These are phyloP conservation scores for Corynespora cassiicola DNA, from an alignment of 2,329 filamentous ascomycete genomes.

Conservation along the genomic window DNA sequence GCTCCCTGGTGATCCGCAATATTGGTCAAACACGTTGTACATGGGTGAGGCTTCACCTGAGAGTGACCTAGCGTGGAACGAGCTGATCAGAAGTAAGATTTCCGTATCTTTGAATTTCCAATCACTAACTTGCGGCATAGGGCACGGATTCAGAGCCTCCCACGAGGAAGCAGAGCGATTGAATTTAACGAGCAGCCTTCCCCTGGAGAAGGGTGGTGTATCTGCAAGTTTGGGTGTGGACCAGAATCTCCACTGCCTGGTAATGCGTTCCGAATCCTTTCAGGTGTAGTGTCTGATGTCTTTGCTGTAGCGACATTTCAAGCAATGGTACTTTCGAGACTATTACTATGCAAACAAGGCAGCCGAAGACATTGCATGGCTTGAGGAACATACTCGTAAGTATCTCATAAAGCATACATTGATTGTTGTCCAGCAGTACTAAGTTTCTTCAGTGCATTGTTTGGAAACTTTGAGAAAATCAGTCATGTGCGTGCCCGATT, in stretches of 20 bases:
- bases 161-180: slow-evolving; percentile 3
- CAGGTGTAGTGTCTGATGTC: not conserved
- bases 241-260: slow-evolving; percentile 5
- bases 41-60: slow-evolving; percentile 2
- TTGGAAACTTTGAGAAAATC: slow-evolving; percentile 5
- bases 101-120: not conserved
- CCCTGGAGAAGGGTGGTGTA: slow-evolving; percentile 1
- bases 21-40: slow-evolving; percentile 3
- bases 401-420: not conserved
- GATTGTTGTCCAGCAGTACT: not conserved
- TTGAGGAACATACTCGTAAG: slow-evolving; percentile 3
- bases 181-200: slow-evolving; percentile 4
- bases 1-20: slow-evolving; percentile 1
- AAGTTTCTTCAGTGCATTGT: slow-evolving; percentile 1
- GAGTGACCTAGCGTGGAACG: slow-evolving; percentile 4
- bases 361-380: slow-evolving; percentile 1
- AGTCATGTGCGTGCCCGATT: slow-evolving; percentile 3
- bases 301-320: slow-evolving; percentile 1
- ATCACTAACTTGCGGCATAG: not conserved
- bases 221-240: slow-evolving; percentile 1
- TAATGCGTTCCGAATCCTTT: not conserved
- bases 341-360: slow-evolving; percentile 4
- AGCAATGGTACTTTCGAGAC: slow-evolving; percentile 2
- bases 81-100: not conserved
- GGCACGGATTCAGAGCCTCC: slow-evolving; percentile 1